Base-by-base conservation (phyloP, 345 rosid species). In the Euclidium syriacum region DNA sequence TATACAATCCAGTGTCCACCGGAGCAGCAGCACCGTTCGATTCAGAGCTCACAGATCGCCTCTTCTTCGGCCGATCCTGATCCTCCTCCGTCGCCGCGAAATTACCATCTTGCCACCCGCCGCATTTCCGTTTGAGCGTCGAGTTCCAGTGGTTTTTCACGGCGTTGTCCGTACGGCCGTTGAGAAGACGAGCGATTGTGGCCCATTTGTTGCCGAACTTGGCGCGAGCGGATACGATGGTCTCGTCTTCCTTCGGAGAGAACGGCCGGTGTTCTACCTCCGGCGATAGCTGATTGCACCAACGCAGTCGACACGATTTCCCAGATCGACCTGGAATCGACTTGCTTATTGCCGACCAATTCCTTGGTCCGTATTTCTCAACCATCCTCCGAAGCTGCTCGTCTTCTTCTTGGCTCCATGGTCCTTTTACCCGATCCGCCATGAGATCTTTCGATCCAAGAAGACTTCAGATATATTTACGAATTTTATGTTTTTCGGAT, bases 141-240 rank as follows among this genome's bases (percentile, higher is more conserved):
- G 98, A 91, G 81, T 91, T 91, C 98, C 98, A 91, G 77, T 88
- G 98, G 64, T 91, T 91, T 65, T 91, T 91, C 7, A 88, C 81
- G 51, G 96, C 91, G 90, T 88, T 91, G 52, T 88, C 96, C 22
- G 96, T 91, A 16, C 98, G 96, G 10, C 96, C 96, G 70, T 82
- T 79, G 60, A 91, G 95, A 5, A 88, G 90, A 33, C 98, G 85
- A 2, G 98, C 98, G 64, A 91, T 88, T 35, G 94, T 85, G 2
- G 98, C 98, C 98, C 98, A 91, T 76, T 85, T 91, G 81, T 91
- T 91, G 9, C 98, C 98, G 52, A 86, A 78, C 12, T 84, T 77
- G 0, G 89, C 80, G 15, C 90, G 96, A 15, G 96, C 96, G 8
- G 80, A 59, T 42, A 86, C 62, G 7, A 88, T 91, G 11, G 80